Evolutionary conservation across 495 filamentous ascomycete species (phyloP).

Genomic region (Haplographium delicatum): DNA sequence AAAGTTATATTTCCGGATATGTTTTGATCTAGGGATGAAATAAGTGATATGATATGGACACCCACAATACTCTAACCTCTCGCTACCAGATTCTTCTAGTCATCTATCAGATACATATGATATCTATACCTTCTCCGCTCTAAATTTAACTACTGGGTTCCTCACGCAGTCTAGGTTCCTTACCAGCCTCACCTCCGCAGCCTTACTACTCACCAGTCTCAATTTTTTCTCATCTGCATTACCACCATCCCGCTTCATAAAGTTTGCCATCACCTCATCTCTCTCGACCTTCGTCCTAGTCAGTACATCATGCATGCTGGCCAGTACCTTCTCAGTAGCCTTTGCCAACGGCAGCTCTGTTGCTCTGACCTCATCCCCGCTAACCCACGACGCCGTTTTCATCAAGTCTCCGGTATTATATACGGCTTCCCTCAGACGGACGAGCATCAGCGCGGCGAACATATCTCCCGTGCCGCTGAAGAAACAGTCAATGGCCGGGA

Average conservation of each 20-base stretch:
- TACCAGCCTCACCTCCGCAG: slow-evolving; percentile 75
- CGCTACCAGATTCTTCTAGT: background rate
- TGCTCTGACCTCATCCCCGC: slow-evolving; percentile 58
- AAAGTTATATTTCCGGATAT: too few species aligned
- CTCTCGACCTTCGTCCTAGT: slow-evolving; percentile 68
- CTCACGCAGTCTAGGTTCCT: slow-evolving; percentile 62
- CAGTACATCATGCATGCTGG: slow-evolving; percentile 85
- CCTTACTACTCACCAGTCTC: slow-evolving; percentile 64
- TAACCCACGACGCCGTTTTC: slow-evolving; percentile 57
- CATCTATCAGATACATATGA: too few species aligned
- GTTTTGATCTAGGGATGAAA: too few species aligned
- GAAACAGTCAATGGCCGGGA: slow-evolving; percentile 83
- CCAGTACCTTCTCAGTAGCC: slow-evolving; percentile 82
- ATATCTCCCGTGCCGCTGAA: slow-evolving; percentile 97
- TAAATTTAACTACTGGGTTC: slow-evolving; percentile 54
- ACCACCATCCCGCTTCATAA: slow-evolving; percentile 25
- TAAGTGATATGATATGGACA: too few species aligned
- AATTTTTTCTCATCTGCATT: slow-evolving; percentile 54
- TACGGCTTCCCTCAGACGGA: slow-evolving; percentile 82
- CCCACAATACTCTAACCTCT: too few species aligned
- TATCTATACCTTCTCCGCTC: slow-evolving; percentile 46
- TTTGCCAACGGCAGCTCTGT: slow-evolving; percentile 73
- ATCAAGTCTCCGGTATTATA: slow-evolving; percentile 35
- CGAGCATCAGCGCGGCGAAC: slow-evolving; percentile 88
- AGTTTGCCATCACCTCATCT: slow-evolving; percentile 45